phyloP scores from a whole-genome alignment of 805 yeast genomes.

The Barnettozyma siamensis region DNA sequence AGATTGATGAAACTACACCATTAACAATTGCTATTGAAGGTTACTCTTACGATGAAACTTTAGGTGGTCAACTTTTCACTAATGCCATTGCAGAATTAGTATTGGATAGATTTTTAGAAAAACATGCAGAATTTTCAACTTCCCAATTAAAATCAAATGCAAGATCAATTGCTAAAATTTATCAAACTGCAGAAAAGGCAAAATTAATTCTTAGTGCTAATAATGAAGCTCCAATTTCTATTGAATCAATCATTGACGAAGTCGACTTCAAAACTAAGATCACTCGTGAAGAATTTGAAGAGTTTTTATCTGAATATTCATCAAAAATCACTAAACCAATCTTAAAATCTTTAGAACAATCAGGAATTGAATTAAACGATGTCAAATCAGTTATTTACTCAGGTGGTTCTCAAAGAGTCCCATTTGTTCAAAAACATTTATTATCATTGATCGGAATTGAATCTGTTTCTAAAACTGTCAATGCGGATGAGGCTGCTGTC shows the following conservation, averaged over 20 bases:
- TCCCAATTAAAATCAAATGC: constrained; percentile 40
- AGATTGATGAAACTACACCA: constrained; percentile 37
- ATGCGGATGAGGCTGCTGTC: constrained; percentile 93
- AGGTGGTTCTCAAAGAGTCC: constrained; percentile 92
- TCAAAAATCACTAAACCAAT: constrained; percentile 51
- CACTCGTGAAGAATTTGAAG: constrained; percentile 82
- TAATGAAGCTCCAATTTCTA: constrained; percentile 63
- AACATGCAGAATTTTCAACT: constrained; percentile 34
- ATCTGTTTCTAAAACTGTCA: constrained; percentile 70
- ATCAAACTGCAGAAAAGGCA: constrained; percentile 84
- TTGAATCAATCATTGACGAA: constrained; percentile 72
- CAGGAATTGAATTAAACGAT: constrained; percentile 29
- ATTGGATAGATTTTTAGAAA: constrained; percentile 48
- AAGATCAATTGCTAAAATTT: constrained; percentile 59
- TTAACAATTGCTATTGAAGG: constrained; percentile 60
- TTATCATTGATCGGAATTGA: constrained; percentile 51
- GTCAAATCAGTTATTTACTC: constrained; percentile 66
- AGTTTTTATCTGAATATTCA: constrained; percentile 35
- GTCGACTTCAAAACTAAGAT: constrained; percentile 63
- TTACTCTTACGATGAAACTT: constrained; percentile 55
- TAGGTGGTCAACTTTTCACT: constrained; percentile 79
- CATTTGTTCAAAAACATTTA: constrained; percentile 69
- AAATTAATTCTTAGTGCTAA: constrained; percentile 86
- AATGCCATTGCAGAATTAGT: constrained; percentile 55
- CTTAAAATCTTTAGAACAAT: constrained; percentile 37